Percentiles rank a stretch among this genome's conserved stretches.
phyloP scores from a whole-genome alignment of 2,329 filamentous ascomycete species.

The Epichloe brachyelytri region DNA sequence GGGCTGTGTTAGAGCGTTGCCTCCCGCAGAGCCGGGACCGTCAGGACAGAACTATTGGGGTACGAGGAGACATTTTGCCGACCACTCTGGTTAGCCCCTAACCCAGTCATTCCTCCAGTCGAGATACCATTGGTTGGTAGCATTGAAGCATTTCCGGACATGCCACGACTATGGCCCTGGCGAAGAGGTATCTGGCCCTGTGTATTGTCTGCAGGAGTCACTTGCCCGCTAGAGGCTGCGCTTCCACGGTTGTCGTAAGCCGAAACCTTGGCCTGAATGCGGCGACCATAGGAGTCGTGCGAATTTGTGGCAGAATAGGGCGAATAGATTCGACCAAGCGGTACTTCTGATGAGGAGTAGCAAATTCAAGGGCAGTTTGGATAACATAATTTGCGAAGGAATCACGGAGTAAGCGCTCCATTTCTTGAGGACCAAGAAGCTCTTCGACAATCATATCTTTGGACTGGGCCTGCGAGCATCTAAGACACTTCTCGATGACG shows the following conservation, averaged over 20 bases:
- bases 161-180: conserved; percentile 27
- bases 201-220: conserved; percentile 38
- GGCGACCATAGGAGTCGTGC: conserved; percentile 84
- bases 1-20: conserved; percentile 16
- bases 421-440: conserved; percentile 58
- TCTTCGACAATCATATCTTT: conserved; percentile 78
- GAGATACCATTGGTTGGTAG: conserved; percentile 17
- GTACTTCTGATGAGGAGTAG: conserved; percentile 58
- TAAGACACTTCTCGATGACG: conserved; percentile 91
- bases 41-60: conserved; percentile 18
- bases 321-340: conserved; percentile 75
- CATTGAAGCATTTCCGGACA: conserved; percentile 27
- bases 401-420: conserved; percentile 81
- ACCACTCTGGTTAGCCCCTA: conserved; percentile 10
- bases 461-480: conserved; percentile 62
- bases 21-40: conserved; percentile 16
- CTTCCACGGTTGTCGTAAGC: conserved; percentile 39
- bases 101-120: conserved; percentile 12
- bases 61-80: conserved; percentile 25
- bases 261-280: conserved; percentile 80
- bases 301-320: conserved; percentile 71
- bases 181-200: conserved; percentile 42
- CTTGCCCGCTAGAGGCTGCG: conserved; percentile 33
- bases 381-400: conserved; percentile 97
- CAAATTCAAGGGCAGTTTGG: conserved; percentile 85